These are phyloP conservation scores for Stereocaulon alpinum DNA, from an alignment of 495 filamentous ascomycete genomes.

Conservation along the genomic window DNA sequence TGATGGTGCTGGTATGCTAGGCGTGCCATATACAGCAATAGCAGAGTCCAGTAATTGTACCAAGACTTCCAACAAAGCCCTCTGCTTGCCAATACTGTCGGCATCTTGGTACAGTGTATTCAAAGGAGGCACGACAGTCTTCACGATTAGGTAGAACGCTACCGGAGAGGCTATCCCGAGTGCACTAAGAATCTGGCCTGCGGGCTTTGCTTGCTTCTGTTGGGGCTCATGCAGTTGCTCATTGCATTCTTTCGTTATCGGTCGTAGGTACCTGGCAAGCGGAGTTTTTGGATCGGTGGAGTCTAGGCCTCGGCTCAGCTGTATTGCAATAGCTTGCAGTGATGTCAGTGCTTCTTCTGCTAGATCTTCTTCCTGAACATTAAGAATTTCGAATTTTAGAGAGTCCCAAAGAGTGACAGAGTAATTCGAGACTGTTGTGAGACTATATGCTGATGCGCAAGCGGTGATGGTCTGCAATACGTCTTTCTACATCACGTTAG, in stretches of 20 bases:
- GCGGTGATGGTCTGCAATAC: conserved; percentile 55
- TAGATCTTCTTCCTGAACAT: conserved; percentile 61
- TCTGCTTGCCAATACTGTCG: conserved; percentile 54
- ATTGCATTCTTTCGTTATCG: conserved; percentile 60
- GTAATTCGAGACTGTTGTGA: conserved; percentile 53
- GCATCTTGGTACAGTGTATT: conserved; percentile 55
- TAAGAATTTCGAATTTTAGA: conserved; percentile 67
- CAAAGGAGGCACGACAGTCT: conserved; percentile 47
- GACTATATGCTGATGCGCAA: conserved; percentile 50
- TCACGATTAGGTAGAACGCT: conserved; percentile 45
- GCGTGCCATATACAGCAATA: conserved; percentile 46
- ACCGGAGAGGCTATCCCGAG: conserved; percentile 44
- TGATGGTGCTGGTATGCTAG: conserved; percentile 33
- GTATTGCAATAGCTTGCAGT: conserved; percentile 44
- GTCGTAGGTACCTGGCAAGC: conserved; percentile 50
- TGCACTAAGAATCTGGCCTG: conserved; percentile 51
- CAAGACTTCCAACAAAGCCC: conserved; percentile 56
- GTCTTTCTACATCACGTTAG: conserved; percentile 48
- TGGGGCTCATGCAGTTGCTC: conserved; percentile 66
- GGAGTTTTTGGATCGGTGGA: conserved; percentile 40
- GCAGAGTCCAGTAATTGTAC: conserved; percentile 48
- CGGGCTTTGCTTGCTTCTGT: conserved; percentile 62
- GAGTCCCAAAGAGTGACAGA: conserved; percentile 64
- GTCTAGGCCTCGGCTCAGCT: conserved; percentile 44
- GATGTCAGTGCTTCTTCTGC: conserved; percentile 49